Percentiles rank a stretch among this genome's conserved stretches.
phyloP scores from a whole-genome alignment of 1,284 basidiomycete species.

The Papiliotrema laurentii region DNA sequence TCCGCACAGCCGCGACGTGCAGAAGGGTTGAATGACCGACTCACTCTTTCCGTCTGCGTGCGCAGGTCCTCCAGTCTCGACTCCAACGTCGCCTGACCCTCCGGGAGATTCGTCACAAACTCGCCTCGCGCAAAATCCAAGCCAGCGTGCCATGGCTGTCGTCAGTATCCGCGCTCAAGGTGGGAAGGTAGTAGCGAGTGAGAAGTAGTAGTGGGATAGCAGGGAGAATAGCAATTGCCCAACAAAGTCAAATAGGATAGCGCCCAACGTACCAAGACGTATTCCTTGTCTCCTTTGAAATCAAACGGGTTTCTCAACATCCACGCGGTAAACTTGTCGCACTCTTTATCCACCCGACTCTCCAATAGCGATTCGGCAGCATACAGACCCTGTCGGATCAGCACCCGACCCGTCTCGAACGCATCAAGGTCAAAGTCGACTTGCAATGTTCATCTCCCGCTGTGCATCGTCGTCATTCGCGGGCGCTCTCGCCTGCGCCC shows the following conservation, averaged over 20 bases:
- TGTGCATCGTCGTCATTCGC: constrained; percentile 13
- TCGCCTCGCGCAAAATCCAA: constrained; percentile 45
- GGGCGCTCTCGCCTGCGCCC: constrained; percentile 15
- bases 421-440: background rate
- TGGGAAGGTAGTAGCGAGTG: no score
- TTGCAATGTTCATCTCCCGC: constrained; percentile 33
- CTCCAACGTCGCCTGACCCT: constrained; percentile 34
- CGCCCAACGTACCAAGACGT: constrained; percentile 46
- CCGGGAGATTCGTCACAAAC: constrained; percentile 30
- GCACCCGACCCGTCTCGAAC: background rate
- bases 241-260: no score
- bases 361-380: constrained; percentile 47
- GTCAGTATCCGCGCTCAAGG: no score
- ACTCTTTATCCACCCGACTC: constrained; percentile 44
- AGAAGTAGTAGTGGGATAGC: background rate
- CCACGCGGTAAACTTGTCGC: constrained; percentile 47
- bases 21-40: no score
- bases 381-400: constrained; percentile 32
- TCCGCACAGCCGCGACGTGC: no score
- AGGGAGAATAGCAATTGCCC: background rate
- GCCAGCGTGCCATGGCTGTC: constrained; percentile 46
- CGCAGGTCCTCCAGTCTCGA: constrained; percentile 33
- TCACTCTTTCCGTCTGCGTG: constrained; percentile 42
- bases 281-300: constrained; percentile 36
- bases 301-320: constrained; percentile 45